A percentile compares a stretch with the other conserved stretches of the same genome.
Conservation (phyloP, 345 rosid species). For the Balakata baccata region DNA sequence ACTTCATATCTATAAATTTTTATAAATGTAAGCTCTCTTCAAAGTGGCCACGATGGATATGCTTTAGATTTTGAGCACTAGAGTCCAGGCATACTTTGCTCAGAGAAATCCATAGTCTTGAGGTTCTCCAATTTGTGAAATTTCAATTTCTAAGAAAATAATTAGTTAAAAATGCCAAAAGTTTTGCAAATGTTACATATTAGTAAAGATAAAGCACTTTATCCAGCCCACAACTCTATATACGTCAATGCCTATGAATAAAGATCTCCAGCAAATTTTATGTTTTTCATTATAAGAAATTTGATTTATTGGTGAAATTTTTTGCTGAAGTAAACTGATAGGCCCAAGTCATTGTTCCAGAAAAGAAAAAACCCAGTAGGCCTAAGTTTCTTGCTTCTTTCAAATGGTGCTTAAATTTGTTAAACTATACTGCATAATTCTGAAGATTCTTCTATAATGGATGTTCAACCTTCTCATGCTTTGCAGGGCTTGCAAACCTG, state of each 20-base stretch:
- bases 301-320: not conserved
- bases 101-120: not conserved
- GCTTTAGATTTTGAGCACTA: not conserved
- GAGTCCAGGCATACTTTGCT: not conserved
- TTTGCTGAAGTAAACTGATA: not conserved
- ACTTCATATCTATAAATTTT: not conserved
- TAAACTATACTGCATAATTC: slow-evolving; percentile 1
- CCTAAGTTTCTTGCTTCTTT: not conserved
- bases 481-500: slow-evolving; percentile 92
- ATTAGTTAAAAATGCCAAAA: not conserved
- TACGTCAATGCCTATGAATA: not conserved
- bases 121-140: not conserved
- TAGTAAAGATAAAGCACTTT: not conserved
- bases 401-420: not conserved
- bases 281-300: not conserved
- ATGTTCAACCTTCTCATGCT: slow-evolving; percentile 38
- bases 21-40: not conserved
- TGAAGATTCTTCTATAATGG: slow-evolving; percentile 12
- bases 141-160: not conserved
- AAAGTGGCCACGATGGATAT: not conserved
- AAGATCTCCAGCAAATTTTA: not conserved
- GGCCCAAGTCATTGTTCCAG: too few relatives aligned
- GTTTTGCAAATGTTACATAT: not conserved
- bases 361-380: not conserved
- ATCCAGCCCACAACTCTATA: not conserved